Base-by-base conservation (phyloP, 2,329 filamentous ascomycete genomes). In the Apiospora aurea region DNA sequence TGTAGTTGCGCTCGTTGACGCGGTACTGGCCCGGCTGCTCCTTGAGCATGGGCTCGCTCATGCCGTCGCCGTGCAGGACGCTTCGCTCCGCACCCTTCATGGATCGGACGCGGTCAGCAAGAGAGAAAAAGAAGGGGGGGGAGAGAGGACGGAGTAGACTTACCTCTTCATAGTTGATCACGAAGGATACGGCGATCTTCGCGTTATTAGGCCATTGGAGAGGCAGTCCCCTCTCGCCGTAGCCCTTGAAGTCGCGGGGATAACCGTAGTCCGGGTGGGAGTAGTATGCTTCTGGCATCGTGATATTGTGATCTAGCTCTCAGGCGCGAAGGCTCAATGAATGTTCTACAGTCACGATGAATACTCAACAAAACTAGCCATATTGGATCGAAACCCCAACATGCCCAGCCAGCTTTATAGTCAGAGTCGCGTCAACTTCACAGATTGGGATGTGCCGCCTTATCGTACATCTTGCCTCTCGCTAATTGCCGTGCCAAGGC, bases 101-200 rank as follows among this genome's bases (percentile, higher is more conserved):
- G n/a, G n/a, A n/a, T n/a, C n/a, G n/a, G n/a, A n/a, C n/a, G n/a
- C n/a, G n/a, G n/a, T n/a, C n/a, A n/a, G n/a, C n/a, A n/a, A n/a
- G n/a, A n/a, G n/a, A n/a, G n/a, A n/a, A n/a, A n/a, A n/a, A n/a
- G n/a, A n/a, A n/a, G n/a, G n/a, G n/a, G n/a, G n/a, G 21, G 18
- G 8, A 10, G 46, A n/a, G 21, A 10, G 1, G 18, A n/a, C n/a
- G n/a, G n/a, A n/a, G n/a, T n/a, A n/a, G n/a, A 29, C 71, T 29
- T 71, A 82, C 83, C 78, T 84, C 83, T 76, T 85, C 83, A 71
- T 85, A 85, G 76, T 85, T 85, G 72, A 85, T 81, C 49, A 85
- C 83, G 73, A 85, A 85, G 0, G 82, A 84, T 0, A 85, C 79
- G 21, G 83, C 83, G n/a, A 85, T 84, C 71, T 82, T 82, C 71